These are phyloP conservation scores for Chloris gayana DNA, from an alignment of 176 grass and related monocot species.

Conservation along the genomic window DNA sequence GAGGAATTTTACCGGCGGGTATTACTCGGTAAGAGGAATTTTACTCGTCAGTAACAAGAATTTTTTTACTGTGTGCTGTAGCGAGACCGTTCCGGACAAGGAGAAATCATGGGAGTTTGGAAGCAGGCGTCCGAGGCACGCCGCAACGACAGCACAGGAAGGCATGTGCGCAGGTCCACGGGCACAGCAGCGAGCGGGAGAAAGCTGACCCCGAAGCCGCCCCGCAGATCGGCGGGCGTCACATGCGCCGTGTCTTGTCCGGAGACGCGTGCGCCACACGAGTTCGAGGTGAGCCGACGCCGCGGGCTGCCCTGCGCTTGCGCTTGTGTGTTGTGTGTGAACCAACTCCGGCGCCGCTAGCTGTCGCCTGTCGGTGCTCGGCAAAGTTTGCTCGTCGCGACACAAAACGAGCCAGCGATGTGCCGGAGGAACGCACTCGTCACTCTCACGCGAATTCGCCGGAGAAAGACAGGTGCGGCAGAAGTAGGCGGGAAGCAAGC, in stretches of 20 bases:
- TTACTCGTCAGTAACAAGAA: not conserved
- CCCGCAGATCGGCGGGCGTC: not conserved
- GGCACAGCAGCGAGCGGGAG: not conserved
- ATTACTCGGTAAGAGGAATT: too few species aligned
- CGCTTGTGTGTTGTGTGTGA: not conserved
- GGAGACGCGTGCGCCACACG: conserved; percentile 7
- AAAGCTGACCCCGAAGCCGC: too few species aligned
- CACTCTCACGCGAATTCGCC: not conserved
- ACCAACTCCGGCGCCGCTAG: not conserved
- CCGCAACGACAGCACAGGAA: not conserved
- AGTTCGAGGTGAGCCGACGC: not conserved
- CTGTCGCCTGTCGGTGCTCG: not conserved
- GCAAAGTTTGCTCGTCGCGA: not conserved
- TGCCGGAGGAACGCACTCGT: not conserved
- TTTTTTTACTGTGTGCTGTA: not conserved
- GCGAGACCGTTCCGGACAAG: not conserved
- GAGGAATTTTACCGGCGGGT: too few species aligned
- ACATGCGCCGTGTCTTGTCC: conserved; percentile 22
- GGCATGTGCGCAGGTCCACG: conserved; percentile 16
- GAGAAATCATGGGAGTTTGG: not conserved
- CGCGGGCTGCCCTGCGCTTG: not conserved
- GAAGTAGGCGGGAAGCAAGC: not conserved
- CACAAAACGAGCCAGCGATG: not conserved
- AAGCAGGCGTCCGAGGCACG: not conserved
- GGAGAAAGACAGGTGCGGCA: not conserved